Evolutionary conservation across 768 basidiomycete species (phyloP).

Genomic region (Dioszegia crocea): DNA sequence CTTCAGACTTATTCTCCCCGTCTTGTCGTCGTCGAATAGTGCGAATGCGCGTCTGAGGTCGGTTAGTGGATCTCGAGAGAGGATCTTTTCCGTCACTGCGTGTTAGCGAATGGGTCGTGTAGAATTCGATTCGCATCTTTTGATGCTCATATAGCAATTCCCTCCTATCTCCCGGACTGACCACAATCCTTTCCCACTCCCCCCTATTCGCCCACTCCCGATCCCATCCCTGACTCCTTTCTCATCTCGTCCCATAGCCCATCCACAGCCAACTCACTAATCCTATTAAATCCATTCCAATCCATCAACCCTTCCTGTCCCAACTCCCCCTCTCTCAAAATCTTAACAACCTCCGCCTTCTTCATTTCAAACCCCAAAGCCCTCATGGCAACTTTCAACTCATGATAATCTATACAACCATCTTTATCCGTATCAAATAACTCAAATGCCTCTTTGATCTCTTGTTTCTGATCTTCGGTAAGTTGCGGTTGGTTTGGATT

Average conservation of each 20-base stretch:
- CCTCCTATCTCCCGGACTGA: background rate
- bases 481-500: conserved; percentile 17
- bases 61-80: conserved; percentile 90
- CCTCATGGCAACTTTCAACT: conserved; percentile 97
- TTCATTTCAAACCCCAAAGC: conserved; percentile 96
- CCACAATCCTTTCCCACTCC: too few species aligned
- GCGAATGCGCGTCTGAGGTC: conserved; percentile 95
- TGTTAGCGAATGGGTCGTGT: background rate
- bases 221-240: too few species aligned
- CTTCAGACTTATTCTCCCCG: conserved; percentile 85
- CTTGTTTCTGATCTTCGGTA: conserved; percentile 63
- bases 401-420: conserved; percentile 92
- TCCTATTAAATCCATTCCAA: conserved; percentile 87
- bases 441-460: conserved; percentile 98
- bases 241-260: too few species aligned
- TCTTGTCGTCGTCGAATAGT: conserved; percentile 92
- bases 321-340: conserved; percentile 69
- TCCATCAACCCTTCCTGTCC: conserved; percentile 67
- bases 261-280: conserved; percentile 60
- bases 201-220: too few species aligned
- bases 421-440: conserved; percentile 99
- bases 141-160: background rate
- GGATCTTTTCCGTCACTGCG: conserved; percentile 87
- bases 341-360: conserved; percentile 95
- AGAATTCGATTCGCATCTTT: too few species aligned